phyloP scores from a whole-genome alignment of 2,329 filamentous ascomycete species.

The Sporothrix brasiliensis region DNA sequence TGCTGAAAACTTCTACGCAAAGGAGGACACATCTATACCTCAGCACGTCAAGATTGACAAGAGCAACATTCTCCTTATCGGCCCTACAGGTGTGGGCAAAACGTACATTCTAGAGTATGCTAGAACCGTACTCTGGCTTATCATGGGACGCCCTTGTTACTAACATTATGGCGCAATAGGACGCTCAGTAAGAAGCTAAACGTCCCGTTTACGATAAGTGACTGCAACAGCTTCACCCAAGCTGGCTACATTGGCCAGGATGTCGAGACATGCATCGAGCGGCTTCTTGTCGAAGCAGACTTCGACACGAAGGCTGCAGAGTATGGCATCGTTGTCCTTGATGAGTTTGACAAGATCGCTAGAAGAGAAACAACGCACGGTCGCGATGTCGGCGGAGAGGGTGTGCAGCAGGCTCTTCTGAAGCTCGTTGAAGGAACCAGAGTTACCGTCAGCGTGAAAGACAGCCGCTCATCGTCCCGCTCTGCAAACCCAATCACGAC shows the following conservation, averaged over 20 bases:
- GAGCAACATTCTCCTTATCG: constrained; percentile 88
- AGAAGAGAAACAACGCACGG: constrained; percentile 84
- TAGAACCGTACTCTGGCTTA: background rate
- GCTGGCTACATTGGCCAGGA: constrained; percentile 98
- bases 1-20: constrained; percentile 52
- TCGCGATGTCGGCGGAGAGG: constrained; percentile 92
- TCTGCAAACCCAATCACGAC: constrained; percentile 57
- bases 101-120: constrained; percentile 79
- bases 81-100: constrained; percentile 93
- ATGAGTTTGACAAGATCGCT: constrained; percentile 97
- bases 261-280: constrained; percentile 91
- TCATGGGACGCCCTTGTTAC: too few species aligned
- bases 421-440: constrained; percentile 97
- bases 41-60: constrained; percentile 80
- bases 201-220: constrained; percentile 91
- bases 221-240: constrained; percentile 94
- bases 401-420: constrained; percentile 90
- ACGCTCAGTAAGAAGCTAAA: constrained; percentile 91
- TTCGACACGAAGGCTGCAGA: constrained; percentile 85
- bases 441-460: constrained; percentile 86
- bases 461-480: constrained; percentile 60
- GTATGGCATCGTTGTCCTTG: constrained; percentile 89
- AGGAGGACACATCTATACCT: constrained; percentile 51
- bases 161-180: constrained; percentile 51
- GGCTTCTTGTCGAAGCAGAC: constrained; percentile 85